These are phyloP conservation scores for Phellopilus nigrolimitatus DNA, from an alignment of 1,284 basidiomycete species.

Conservation along the genomic window DNA sequence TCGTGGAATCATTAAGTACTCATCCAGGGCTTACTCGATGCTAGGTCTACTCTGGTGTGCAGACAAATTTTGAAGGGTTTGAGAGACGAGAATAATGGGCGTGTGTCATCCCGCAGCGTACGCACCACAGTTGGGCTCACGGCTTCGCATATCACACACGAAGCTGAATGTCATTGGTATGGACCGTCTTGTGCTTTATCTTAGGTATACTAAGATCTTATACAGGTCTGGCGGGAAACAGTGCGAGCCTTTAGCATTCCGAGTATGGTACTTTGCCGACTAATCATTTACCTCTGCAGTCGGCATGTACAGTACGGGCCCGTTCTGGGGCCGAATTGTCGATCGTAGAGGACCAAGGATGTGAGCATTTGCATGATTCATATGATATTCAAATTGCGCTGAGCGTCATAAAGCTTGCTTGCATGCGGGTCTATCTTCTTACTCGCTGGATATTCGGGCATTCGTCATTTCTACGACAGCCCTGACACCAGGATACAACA, in stretches of 20 bases:
- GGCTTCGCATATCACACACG: slow-evolving; percentile 68
- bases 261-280: slow-evolving; percentile 8
- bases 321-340: slow-evolving; percentile 66
- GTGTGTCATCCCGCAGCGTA: slow-evolving; percentile 49
- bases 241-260: slow-evolving; percentile 32
- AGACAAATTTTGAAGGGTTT: background rate
- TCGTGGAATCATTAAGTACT: slow-evolving; percentile 21
- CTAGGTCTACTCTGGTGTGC: slow-evolving; percentile 48
- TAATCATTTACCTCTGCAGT: slow-evolving; percentile 34
- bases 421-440: slow-evolving; percentile 45
- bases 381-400: background rate
- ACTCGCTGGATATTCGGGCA: slow-evolving; percentile 61
- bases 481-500: background rate
- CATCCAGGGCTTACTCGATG: slow-evolving; percentile 3
- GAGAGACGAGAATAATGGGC: slow-evolving; percentile 11
- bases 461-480: slow-evolving; percentile 55
- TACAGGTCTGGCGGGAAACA: slow-evolving; percentile 50
- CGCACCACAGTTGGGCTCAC: slow-evolving; percentile 70
- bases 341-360: slow-evolving; percentile 59
- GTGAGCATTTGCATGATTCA: slow-evolving; percentile 24
- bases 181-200: slow-evolving; percentile 8
- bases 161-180: slow-evolving; percentile 67
- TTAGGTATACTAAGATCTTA: background rate
- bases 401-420: slow-evolving; percentile 24
- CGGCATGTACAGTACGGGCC: slow-evolving; percentile 54